phyloP scores from a whole-genome alignment of 2,329 filamentous ascomycete species.

The Penicillium verrucosum region DNA sequence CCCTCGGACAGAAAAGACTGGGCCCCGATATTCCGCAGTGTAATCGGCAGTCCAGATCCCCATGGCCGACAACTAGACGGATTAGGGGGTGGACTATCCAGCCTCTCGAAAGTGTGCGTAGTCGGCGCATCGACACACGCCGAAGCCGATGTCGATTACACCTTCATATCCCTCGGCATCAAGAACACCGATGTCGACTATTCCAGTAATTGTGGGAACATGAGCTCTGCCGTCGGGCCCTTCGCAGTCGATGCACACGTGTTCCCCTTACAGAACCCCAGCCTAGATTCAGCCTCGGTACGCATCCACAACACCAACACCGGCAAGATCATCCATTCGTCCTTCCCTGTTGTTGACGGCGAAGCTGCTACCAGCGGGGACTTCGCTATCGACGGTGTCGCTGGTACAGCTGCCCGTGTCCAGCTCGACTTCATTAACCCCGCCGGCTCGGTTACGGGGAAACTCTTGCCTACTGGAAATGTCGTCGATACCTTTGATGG shows the following conservation, averaged over 20 bases:
- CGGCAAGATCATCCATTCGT: conserved; percentile 58
- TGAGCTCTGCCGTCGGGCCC: conserved; percentile 65
- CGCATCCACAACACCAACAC: conserved; percentile 71
- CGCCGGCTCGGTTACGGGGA: conserved; percentile 62
- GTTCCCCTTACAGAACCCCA: conserved; percentile 24
- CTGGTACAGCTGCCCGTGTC: conserved; percentile 56
- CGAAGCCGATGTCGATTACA: conserved; percentile 64
- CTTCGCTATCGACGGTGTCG: conserved; percentile 63
- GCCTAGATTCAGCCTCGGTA: conserved; percentile 45
- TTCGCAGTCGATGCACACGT: conserved; percentile 59
- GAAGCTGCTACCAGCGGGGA: conserved; percentile 52
- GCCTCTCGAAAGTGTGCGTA: conserved; percentile 68
- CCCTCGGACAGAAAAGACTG: conserved; percentile 48
- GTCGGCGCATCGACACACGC: conserved; percentile 51
- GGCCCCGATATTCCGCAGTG: conserved; percentile 55
- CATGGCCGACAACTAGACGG: conserved; percentile 69
- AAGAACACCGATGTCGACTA: conserved; percentile 60
- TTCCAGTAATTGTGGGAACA: conserved; percentile 73
- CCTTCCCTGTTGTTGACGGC: conserved; percentile 52
- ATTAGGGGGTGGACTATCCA: conserved; percentile 66
- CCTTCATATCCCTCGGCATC: conserved; percentile 67
- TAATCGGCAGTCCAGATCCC: conserved; percentile 64
- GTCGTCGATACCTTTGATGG: conserved; percentile 51
- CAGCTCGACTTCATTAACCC: conserved; percentile 61
- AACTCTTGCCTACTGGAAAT: conserved; percentile 59